A percentile compares a stretch with the other conserved stretches of the same genome.
phyloP scores from a whole-genome alignment of 2,329 filamentous ascomycete genomes.

The Xylariaceae sp. region DNA sequence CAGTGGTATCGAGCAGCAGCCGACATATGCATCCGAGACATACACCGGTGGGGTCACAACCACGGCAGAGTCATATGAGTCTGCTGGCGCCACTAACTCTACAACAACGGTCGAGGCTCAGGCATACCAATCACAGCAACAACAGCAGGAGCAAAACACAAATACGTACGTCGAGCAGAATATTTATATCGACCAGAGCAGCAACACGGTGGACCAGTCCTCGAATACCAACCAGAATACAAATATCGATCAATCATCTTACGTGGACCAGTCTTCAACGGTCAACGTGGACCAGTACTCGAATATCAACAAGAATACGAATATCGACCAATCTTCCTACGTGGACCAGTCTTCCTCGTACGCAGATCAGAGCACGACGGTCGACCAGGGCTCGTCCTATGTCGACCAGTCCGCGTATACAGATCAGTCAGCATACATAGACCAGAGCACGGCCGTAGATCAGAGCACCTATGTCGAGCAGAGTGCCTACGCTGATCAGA shows the following conservation, averaged over 20 bases:
- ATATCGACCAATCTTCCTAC: slow-evolving; percentile 9
- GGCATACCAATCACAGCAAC: too few species aligned
- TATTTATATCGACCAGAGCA: slow-evolving; percentile 4
- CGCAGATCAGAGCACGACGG: background rate
- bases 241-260: slow-evolving; percentile 8
- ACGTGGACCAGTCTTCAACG: background rate
- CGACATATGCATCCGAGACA: slow-evolving; percentile 3
- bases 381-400: slow-evolving; percentile 4
- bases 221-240: slow-evolving; percentile 5
- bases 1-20: too few species aligned
- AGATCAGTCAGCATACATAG: slow-evolving; percentile 1
- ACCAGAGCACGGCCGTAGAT: slow-evolving; percentile 5
- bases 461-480: slow-evolving; percentile 1
- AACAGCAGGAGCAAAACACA: too few species aligned
- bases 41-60: too few species aligned
- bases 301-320: slow-evolving; percentile 6
- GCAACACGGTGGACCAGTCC: slow-evolving; percentile 5
- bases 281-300: slow-evolving; percentile 4
- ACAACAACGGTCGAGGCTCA: background rate
- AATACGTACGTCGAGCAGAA: background rate
- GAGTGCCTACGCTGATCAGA: slow-evolving; percentile 1
- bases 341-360: background rate
- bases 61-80: too few species aligned
- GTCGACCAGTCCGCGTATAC: slow-evolving; percentile 3
- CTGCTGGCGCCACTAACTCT: background rate